Base-by-base conservation (phyloP, 2,329 filamentous ascomycete genomes). In the Alternaria brassicicola region DNA sequence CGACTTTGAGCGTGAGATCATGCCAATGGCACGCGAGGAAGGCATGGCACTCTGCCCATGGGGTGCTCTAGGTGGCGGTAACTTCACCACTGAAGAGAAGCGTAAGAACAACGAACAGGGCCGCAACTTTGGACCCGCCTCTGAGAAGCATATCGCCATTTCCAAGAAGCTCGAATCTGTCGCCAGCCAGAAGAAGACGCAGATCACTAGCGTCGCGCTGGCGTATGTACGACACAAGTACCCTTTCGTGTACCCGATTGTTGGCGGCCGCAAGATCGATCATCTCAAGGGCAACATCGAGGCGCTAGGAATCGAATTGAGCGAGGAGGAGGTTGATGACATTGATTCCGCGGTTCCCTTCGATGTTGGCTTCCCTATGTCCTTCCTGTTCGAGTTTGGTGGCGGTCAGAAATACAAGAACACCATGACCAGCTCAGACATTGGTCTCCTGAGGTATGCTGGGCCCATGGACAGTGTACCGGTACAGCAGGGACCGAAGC, bases 141-240 rank as follows among this genome's bases (percentile, higher is more conserved):
- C 78, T 2, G 82, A 86, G 30, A 79, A 82, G 0, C 83, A 85
- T 50, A 73, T 77, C 26, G 81, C 79, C 43, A 78, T 87, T 23
- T 85, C 83, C 58, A 80, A 81, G 50, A 85, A 84, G 3, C 80
- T 92, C 0, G 82, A 84, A n/a, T 79, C 84, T 60, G 80, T 90
- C 5, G 86, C 86, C 0, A 81, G 80, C 36, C 15, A 79, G 81
- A 85, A 88, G 67, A 83, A 83, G 10, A 81, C 82, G 2, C 78
- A 83, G 30, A 81, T 91, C 47, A 89, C 87, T 4, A 84, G 84
- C 35, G 62, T 78, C 25, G 89, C 89, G 19, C 75, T 93, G 33
- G 89, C 90, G 1, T 93, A 93, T 70, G 86, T 92, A 5, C 82
- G 89, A 80, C 82, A 85, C 66, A 92, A 92, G 78, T 80, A 86